phyloP scores from a whole-genome alignment of 352 stramenopile species.

The Phytophthora sp. region DNA sequence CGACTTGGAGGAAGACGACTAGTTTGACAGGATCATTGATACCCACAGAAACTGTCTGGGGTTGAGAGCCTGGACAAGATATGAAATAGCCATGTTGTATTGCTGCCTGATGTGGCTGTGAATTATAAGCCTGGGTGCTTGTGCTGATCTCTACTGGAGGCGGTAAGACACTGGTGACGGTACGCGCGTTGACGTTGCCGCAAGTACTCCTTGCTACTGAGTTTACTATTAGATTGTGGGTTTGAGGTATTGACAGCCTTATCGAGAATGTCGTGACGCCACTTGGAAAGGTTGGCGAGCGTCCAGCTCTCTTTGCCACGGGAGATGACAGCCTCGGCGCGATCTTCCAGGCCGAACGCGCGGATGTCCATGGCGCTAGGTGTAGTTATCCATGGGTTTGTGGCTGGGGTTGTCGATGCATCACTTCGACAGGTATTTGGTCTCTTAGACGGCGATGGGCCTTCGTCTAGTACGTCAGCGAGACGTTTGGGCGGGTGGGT shows the following conservation, averaged over 20 bases:
- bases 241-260: neutral
- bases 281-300: conserved; percentile 67
- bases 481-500: conserved; percentile 26
- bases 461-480: conserved; percentile 13
- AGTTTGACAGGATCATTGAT: conserved; percentile 9
- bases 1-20: conserved; percentile 78
- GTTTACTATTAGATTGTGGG: conserved; percentile 3
- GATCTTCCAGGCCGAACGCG: conserved; percentile 81
- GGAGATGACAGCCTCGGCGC: conserved; percentile 74
- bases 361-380: conserved; percentile 57
- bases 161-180: conserved; percentile 62
- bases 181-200: conserved; percentile 74
- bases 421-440: neutral
- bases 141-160: conserved; percentile 16
- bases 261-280: conserved; percentile 60
- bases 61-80: conserved; percentile 6
- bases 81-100: conserved; percentile 35
- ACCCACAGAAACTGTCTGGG: neutral
- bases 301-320: conserved; percentile 52
- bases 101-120: conserved; percentile 15
- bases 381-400: conserved; percentile 13
- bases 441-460: conserved; percentile 5
- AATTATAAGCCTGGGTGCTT: conserved; percentile 18
- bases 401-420: neutral
- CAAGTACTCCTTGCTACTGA: conserved; percentile 55